phyloP scores from a whole-genome alignment of 192 early-diverging fungal genomes.

The Coemansia sp. region DNA sequence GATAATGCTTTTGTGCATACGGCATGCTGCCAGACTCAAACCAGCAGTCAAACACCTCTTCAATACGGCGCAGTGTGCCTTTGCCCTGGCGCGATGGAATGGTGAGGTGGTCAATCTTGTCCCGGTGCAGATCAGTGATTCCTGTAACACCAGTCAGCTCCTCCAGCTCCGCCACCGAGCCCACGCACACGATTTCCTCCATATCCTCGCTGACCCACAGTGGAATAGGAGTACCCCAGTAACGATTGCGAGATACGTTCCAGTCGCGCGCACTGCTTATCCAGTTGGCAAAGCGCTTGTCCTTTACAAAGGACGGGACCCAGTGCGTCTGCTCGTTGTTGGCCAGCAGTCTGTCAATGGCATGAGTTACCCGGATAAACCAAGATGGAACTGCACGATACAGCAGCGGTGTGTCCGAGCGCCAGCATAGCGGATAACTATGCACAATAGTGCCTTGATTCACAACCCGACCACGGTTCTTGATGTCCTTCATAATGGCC shows the following conservation, averaged over 20 bases:
- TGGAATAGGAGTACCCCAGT: constrained; percentile 99
- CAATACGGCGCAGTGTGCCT: constrained; percentile 78
- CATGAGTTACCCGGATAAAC: constrained; percentile 89
- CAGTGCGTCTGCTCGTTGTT: constrained; percentile 89
- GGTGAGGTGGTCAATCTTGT: constrained; percentile 93
- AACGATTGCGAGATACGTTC: constrained; percentile 96
- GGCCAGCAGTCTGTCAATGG: constrained; percentile 78
- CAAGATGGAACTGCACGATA: constrained; percentile 96
- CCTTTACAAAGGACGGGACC: constrained; percentile 95
- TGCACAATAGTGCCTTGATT: constrained; percentile 88
- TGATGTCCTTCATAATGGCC: constrained; percentile 87
- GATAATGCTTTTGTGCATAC: constrained; percentile 98
- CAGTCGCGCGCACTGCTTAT: constrained; percentile 93
- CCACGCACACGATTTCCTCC: constrained; percentile 82
- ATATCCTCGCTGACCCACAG: constrained; percentile 95
- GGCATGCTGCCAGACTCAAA: constrained; percentile 99
- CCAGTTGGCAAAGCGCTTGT: constrained; percentile 98
- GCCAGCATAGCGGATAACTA: constrained; percentile 97
- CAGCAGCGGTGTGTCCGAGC: constrained; percentile 95
- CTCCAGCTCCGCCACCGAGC: constrained; percentile 87
- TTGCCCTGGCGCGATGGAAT: constrained; percentile 91
- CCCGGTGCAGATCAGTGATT: constrained; percentile 93
- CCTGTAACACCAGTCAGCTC: constrained; percentile 79
- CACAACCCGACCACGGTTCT: constrained; percentile 77
- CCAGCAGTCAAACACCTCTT: constrained; percentile 99